Evolutionary conservation across 768 basidiomycete species (phyloP).

Genomic region (Tulasnella sp.): DNA sequence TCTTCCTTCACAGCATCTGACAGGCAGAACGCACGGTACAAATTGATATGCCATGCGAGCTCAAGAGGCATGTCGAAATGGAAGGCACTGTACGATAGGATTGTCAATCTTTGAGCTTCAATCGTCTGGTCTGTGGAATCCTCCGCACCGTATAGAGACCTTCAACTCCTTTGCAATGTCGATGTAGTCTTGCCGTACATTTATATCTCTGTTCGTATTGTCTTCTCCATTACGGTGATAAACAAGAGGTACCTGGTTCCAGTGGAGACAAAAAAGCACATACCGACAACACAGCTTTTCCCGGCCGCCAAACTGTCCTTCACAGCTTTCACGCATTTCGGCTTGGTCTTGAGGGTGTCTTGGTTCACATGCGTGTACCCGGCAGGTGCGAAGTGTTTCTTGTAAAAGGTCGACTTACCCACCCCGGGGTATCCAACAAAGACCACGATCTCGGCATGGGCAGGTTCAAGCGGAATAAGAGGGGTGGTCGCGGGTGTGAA

Average conservation of each 20-base stretch:
- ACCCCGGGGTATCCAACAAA: conserved; percentile 52
- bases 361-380: conserved; percentile 83
- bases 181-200: conserved; percentile 61
- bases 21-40: conserved; percentile 57
- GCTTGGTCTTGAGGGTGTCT: conserved; percentile 61
- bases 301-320: conserved; percentile 42
- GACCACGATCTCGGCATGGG: conserved; percentile 39
- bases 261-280: conserved; percentile 20
- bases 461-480: conserved; percentile 24
- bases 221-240: conserved; percentile 39
- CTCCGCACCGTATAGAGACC: conserved; percentile 43
- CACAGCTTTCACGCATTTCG: conserved; percentile 60
- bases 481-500: conserved; percentile 35
- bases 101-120: no score
- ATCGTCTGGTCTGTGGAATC: not conserved
- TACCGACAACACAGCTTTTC: conserved; percentile 68
- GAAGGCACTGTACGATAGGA: conserved; percentile 44
- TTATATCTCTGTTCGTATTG: conserved; percentile 76
- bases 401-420: conserved; percentile 79
- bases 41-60: conserved; percentile 86
- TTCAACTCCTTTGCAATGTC: conserved; percentile 47
- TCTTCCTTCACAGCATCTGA: conserved; percentile 22
- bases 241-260: not conserved
- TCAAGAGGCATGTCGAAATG: conserved; percentile 64
- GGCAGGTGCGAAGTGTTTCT: conserved; percentile 48